Evolutionary conservation across 495 filamentous ascomycete genomes (phyloP).

Genomic region (Delitschia confertaspora): DNA sequence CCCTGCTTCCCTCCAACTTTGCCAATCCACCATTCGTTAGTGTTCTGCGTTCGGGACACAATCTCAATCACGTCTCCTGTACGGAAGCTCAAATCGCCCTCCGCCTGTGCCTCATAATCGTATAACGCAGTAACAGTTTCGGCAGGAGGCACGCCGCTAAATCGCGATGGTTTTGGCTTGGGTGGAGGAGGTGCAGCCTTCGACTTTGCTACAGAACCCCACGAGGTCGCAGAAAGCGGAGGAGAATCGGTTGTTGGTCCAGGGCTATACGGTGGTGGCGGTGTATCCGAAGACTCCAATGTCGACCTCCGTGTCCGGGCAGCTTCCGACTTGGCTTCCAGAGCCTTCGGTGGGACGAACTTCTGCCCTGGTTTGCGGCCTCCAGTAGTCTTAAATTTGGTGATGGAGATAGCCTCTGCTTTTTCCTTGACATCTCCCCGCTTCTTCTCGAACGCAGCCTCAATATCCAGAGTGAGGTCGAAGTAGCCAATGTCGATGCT

Average conservation of each 20-base stretch:
- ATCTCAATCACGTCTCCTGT: slow-evolving; percentile 91
- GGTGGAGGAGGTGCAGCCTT: slow-evolving; percentile 87
- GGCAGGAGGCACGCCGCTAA: slow-evolving; percentile 52
- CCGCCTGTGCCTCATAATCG: slow-evolving; percentile 92
- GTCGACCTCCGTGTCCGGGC: slow-evolving; percentile 35
- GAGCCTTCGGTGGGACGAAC: slow-evolving; percentile 35
- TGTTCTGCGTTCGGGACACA: slow-evolving; percentile 64
- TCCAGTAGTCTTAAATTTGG: slow-evolving; percentile 81
- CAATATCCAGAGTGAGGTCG: slow-evolving; percentile 78
- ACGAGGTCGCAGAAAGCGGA: slow-evolving; percentile 37
- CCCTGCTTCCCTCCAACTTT: slow-evolving; percentile 66
- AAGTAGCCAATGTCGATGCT: slow-evolving; percentile 95
- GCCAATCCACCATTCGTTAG: slow-evolving; percentile 96
- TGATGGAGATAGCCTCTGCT: slow-evolving; percentile 71
- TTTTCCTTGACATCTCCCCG: slow-evolving; percentile 76
- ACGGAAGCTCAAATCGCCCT: slow-evolving; percentile 85
- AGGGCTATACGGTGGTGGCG: slow-evolving; percentile 60
- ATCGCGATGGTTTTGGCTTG: slow-evolving; percentile 73
- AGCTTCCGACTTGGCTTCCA: slow-evolving; percentile 25
- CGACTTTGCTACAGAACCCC: slow-evolving; percentile 58
- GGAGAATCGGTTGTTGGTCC: slow-evolving; percentile 26
- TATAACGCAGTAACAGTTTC: slow-evolving; percentile 65
- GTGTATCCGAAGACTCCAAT: slow-evolving; percentile 42
- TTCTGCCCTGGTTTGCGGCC: slow-evolving; percentile 47
- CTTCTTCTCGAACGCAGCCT: slow-evolving; percentile 81